Percentiles rank a stretch among this genome's conserved stretches.
phyloP scores from a whole-genome alignment of 1,284 basidiomycete genomes.

The Ganoderma lucidum region DNA sequence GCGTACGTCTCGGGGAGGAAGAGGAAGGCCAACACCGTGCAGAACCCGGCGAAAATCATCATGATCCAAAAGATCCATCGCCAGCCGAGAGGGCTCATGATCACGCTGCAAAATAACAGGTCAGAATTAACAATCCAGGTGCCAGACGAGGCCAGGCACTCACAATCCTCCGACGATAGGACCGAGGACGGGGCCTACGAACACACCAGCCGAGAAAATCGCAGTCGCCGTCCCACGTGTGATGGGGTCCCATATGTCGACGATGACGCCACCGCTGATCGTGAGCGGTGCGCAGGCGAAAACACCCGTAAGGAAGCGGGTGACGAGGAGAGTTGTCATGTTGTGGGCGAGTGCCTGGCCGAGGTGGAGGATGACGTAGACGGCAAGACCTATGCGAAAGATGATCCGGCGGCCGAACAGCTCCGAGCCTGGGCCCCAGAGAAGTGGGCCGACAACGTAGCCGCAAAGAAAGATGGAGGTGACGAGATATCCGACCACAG shows the following conservation, averaged over 20 bases:
- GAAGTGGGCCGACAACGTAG: conserved; percentile 59
- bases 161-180: conserved; percentile 64
- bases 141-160: conserved; percentile 33
- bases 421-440: conserved; percentile 61
- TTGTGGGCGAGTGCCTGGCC: conserved; percentile 74
- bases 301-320: conserved; percentile 73
- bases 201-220: conserved; percentile 69
- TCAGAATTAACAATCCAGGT: not conserved
- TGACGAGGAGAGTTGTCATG: conserved; percentile 68
- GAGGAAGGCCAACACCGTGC: conserved; percentile 50
- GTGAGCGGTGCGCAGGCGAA: conserved; percentile 74
- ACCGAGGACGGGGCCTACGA: conserved; percentile 71
- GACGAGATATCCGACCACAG: conserved; percentile 56
- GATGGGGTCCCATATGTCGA: conserved; percentile 70
- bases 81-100: conserved; percentile 49
- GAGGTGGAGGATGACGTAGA: conserved; percentile 66
- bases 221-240: conserved; percentile 66
- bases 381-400: conserved; percentile 54
- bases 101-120: conserved; percentile 33
- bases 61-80: conserved; percentile 54
- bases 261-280: conserved; percentile 68
- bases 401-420: conserved; percentile 65
- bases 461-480: conserved; percentile 64
- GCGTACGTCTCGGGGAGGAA: conserved; percentile 65
- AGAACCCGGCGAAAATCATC: conserved; percentile 60